Evolutionary conservation across 768 basidiomycete genomes (phyloP).

Genomic region (Suillus clintonianus): DNA sequence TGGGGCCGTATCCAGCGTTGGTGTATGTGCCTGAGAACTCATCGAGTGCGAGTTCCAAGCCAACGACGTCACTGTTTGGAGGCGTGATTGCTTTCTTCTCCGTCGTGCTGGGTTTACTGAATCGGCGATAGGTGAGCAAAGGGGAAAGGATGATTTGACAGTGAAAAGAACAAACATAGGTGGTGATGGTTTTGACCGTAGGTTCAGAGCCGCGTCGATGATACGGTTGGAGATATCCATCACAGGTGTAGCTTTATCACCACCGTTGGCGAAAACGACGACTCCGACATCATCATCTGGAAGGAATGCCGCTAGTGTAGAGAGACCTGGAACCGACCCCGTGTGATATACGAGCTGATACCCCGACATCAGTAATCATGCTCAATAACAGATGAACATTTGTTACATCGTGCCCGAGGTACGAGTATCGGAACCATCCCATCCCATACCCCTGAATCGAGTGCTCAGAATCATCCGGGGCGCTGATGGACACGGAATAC

Average conservation of each 20-base stretch:
- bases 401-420: conserved; percentile 42
- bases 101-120: not conserved
- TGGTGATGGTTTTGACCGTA: not conserved
- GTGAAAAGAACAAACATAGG: conserved; percentile 8
- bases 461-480: conserved; percentile 11
- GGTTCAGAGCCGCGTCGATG: conserved; percentile 23
- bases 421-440: conserved; percentile 44
- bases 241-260: conserved; percentile 15
- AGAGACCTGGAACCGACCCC: conserved; percentile 38
- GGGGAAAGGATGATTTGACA: not conserved
- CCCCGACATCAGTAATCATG: not conserved
- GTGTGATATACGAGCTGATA: conserved; percentile 36
- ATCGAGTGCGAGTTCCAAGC: conserved; percentile 16
- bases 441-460: conserved; percentile 42
- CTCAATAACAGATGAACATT: not conserved
- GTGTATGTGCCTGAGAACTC: conserved; percentile 38
- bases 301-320: conserved; percentile 32
- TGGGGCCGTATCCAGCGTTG: conserved; percentile 38
- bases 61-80: not conserved
- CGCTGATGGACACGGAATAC: conserved; percentile 22
- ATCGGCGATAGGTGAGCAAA: not conserved
- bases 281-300: conserved; percentile 40
- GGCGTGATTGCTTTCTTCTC: not conserved
- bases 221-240: conserved; percentile 16
- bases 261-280: conserved; percentile 34